Base-by-base conservation (phyloP, 139 green algal genomes). In the Chlorella sp. region DNA sequence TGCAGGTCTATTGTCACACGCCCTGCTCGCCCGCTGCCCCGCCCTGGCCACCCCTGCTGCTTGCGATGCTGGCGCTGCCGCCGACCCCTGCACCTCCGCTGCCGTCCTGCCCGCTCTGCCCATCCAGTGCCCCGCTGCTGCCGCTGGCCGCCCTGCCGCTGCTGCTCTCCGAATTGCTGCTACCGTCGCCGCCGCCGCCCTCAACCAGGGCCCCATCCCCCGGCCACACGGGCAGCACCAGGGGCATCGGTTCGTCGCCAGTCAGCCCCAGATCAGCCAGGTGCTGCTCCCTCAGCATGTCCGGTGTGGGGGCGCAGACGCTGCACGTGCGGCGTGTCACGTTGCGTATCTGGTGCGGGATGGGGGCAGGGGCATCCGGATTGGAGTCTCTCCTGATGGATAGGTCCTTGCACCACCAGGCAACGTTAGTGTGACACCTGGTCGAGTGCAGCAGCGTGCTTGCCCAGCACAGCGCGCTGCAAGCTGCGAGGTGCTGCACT, bases 261-360 rank as follows among this genome's bases (percentile, higher is more conserved):
- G 15, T 36, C 39, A 76, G 15, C 0, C 39, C 39, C 39, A 76
- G 39, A 36, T 76, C 70, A 0, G 25, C 25, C 39, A 41, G 11
- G 4, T 39, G 70, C 70, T 76, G 70, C 23, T 9, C 70, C 12
- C 20, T 25, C 70, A 41, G 41, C 70, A 60, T 41, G 25, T 76
- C 70, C 1, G 25, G 38, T 5, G 47, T 80, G 28, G 41, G 73
- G 13, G 30, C 17, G 73, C 73, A 80, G 51, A 67, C 0, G n/a
- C n/a, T 36, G 73, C 73, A 80, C 4, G 73, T 68, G 47, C 73
- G 73, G 30, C 65, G n/a, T 17, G 73, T 67, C 38, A 80, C 51
- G 47, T 80, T 65, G 15, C n/a, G 20, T 0, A 80, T 16, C 73
- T 80, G 73, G 28, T 11, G 47, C 4, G 72, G 12, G 23, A 32